These are phyloP conservation scores for Lavandula angustifolia DNA, from an alignment of 257 asterid species.

Conservation along the genomic window DNA sequence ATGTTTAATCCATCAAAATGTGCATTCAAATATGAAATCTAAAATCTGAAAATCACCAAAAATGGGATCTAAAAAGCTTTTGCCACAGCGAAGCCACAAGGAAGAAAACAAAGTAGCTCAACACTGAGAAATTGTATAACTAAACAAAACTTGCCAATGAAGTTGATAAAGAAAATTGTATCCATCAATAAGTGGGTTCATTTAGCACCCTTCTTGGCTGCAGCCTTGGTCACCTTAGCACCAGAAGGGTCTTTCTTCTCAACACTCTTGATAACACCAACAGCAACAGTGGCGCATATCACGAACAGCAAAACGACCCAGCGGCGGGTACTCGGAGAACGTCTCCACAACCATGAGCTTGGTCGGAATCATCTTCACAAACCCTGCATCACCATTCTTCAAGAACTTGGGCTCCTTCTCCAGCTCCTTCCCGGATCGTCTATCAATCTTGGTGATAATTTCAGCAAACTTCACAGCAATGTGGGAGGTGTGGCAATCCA, in stretches of 20 bases:
- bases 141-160: not conserved
- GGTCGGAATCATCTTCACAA: conserved; percentile 43
- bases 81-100: not conserved
- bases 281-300: conserved; percentile 40
- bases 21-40: too few species aligned
- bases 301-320: conserved; percentile 39
- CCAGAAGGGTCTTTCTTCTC: conserved; percentile 77
- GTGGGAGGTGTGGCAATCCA: conserved; percentile 73
- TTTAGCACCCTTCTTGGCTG: conserved; percentile 69
- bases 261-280: conserved; percentile 40
- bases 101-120: too few species aligned
- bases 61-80: too few species aligned
- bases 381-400: conserved; percentile 42
- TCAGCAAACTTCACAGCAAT: conserved; percentile 27
- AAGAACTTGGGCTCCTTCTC: conserved; percentile 43
- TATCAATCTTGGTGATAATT: conserved; percentile 53
- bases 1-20: too few species aligned
- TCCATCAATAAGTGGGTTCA: conserved; percentile 30
- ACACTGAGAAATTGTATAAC: too few species aligned
- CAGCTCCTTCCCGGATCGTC: conserved; percentile 54
- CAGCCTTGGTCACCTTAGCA: conserved; percentile 87
- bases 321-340: conserved; percentile 39
- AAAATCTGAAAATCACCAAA: too few species aligned
- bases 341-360: conserved; percentile 45
- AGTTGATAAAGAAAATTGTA: not conserved